Percentiles rank a stretch among this genome's conserved stretches.
Evolutionary conservation across 345 rosid species (phyloP).

Genomic region (Zanthoxylum bungeanum): DNA sequence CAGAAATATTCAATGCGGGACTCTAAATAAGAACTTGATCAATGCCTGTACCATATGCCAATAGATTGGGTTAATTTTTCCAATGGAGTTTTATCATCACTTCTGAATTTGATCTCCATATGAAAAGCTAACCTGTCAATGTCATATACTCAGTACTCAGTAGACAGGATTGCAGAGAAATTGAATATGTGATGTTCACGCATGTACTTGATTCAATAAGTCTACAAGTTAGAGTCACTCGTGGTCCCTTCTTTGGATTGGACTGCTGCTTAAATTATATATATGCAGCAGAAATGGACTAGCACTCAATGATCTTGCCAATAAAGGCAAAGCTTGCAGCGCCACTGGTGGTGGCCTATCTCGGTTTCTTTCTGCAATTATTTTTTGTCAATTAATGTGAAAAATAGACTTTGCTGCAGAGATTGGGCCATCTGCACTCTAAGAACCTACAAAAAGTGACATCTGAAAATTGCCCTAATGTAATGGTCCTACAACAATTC

Average conservation of each 20-base stretch:
- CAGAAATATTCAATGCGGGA: too few species aligned
- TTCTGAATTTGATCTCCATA: too few species aligned
- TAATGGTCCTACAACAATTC: neutral
- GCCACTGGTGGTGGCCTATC: neutral
- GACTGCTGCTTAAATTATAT: neutral
- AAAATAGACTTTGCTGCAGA: neutral
- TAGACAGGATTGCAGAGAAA: too few species aligned
- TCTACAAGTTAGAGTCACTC: neutral
- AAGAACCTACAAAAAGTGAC: constrained; percentile 1
- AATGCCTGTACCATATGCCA: neutral
- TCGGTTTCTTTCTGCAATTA: constrained; percentile 3
- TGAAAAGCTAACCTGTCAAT: neutral
- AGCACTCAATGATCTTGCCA: too few species aligned
- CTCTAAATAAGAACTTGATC: too few species aligned
- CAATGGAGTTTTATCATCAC: too few species aligned
- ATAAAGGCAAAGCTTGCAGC: too few species aligned
- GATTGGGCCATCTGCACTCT: neutral
- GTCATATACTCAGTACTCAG: neutral
- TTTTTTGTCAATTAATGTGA: neutral
- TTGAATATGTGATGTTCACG: too few species aligned
- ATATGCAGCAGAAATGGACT: too few species aligned
- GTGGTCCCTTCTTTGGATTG: neutral
- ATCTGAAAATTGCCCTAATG: neutral
- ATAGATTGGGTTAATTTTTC: too few species aligned
- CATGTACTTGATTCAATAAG: neutral